phyloP scores from a whole-genome alignment of 1,284 basidiomycete species.

The Macrocybe sp. region DNA sequence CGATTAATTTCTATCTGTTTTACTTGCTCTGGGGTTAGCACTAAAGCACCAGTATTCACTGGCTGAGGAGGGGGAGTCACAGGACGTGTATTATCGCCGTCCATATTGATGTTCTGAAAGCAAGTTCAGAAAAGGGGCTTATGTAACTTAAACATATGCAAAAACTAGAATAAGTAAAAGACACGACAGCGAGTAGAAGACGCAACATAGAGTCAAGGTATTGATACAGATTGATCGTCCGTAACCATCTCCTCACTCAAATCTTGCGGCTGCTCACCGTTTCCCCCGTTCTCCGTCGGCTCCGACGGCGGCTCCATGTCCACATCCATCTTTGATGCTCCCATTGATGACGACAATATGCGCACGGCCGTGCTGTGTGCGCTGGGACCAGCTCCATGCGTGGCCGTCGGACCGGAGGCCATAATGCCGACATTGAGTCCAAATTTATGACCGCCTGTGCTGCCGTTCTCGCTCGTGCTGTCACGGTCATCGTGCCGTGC shows the following conservation, averaged over 20 bases:
- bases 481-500: slow-evolving; percentile 50
- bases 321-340: slow-evolving; percentile 39
- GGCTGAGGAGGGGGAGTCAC: no score
- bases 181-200: no score
- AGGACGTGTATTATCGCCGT: no score
- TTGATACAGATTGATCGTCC: no score
- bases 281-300: no score
- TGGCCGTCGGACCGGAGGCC: slow-evolving; percentile 50
- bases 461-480: slow-evolving; percentile 33
- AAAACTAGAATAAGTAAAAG: no score
- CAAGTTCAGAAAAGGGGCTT: no score
- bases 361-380: slow-evolving; percentile 54
- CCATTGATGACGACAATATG: slow-evolving; percentile 31
- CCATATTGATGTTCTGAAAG: no score
- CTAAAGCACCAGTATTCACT: not conserved
- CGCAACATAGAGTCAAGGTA: no score
- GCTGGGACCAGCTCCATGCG: slow-evolving; percentile 70
- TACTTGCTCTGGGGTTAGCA: slow-evolving; percentile 38
- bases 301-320: slow-evolving; percentile 29
- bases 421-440: slow-evolving; percentile 67
- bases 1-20: slow-evolving; percentile 50
- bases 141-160: no score
- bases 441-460: slow-evolving; percentile 49
- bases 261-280: no score
- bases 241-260: no score